Evolutionary conservation across 345 rosid species (phyloP), one percentile per base, ranked within the genome.

Genomic region (Rhodamnia rubescens): DNA sequence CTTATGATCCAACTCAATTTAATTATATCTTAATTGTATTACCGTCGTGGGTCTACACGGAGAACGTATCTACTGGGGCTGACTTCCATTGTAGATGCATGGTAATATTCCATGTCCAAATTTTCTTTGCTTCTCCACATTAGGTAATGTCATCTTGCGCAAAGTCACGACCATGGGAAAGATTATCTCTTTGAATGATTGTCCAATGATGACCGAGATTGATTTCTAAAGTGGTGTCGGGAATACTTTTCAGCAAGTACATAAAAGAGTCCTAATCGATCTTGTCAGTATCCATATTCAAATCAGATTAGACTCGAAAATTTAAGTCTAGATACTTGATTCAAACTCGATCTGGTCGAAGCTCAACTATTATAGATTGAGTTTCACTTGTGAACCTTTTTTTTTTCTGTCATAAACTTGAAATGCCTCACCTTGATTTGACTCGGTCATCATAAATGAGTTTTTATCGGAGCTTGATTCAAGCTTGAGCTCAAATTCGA

Each of bases 171-270:
- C 36, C 1, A 1, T 5, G n/a, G 0, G 8, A 4, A n/a, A 58
- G 32, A 58, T 58, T 58, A 11, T 49, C 32, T 58, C 69, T n/a
- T n/a, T 11, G 69, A 58, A n/a, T n/a, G 69, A 58, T 26, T 12
- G 18, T 58, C 36, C 0, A 1, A 2, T n/a, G 32, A 58, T 58
- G 3, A n/a, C 18, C 36, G 3, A 58, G 40, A 36, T 3, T 36
- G 3, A 36, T 36, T 36, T 1, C 0, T 58, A 3, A 58, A 58
- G 3, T 58, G 1, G 7, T n/a, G 18, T 12, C 0, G 3, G 2
- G 18, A 58, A n/a, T 58, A 12, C n/a, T 58, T 58, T 58, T n/a
- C 14, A 2, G 69, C 2, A 0, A 8, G 0, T 58, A n/a, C 32
- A 58, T 1, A 58, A 58, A 58, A 58, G 32, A n/a, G 18, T 8